Conservation (phyloP, 2,329 filamentous ascomycete genomes). For the Pseudopyricularia javanii region DNA sequence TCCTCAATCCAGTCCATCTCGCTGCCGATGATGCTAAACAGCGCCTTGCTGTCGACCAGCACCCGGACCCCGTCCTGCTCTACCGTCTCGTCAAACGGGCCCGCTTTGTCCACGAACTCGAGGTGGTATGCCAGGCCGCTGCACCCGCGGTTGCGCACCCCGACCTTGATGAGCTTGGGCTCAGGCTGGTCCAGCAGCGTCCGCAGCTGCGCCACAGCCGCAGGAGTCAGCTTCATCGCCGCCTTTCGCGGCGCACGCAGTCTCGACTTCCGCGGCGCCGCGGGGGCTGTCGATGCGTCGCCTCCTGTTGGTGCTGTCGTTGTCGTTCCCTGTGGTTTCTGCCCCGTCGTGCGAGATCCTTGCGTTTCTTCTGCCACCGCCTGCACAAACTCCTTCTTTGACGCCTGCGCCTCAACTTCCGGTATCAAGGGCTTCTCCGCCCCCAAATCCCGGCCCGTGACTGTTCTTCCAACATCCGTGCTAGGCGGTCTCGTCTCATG, state of each 20-base stretch:
- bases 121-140: constrained; percentile 88
- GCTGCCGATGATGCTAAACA: constrained; percentile 95
- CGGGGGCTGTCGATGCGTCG: constrained; percentile 8
- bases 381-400: constrained; percentile 30
- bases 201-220: constrained; percentile 68
- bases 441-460: neutral
- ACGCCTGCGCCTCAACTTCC: constrained; percentile 57
- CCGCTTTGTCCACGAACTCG: constrained; percentile 88
- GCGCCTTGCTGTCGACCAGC: constrained; percentile 88
- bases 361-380: neutral
- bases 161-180: constrained; percentile 86
- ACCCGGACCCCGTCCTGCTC: constrained; percentile 96
- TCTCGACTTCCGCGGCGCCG: constrained; percentile 46
- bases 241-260: constrained; percentile 70
- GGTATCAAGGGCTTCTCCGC: constrained; percentile 31
- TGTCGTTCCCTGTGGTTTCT: neutral
- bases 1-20: constrained; percentile 99
- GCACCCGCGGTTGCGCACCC: constrained; percentile 87
- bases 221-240: constrained; percentile 72
- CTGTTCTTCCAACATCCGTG: constrained; percentile 7
- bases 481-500: constrained; percentile 39
- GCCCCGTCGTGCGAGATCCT: neutral
- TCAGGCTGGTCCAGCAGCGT: constrained; percentile 71
- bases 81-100: constrained; percentile 78
- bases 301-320: neutral